Percentiles rank a stretch among this genome's conserved stretches.
Conservation (phyloP, 108 stramenopile genomes). For the Fragilariopsis cylindrus region DNA sequence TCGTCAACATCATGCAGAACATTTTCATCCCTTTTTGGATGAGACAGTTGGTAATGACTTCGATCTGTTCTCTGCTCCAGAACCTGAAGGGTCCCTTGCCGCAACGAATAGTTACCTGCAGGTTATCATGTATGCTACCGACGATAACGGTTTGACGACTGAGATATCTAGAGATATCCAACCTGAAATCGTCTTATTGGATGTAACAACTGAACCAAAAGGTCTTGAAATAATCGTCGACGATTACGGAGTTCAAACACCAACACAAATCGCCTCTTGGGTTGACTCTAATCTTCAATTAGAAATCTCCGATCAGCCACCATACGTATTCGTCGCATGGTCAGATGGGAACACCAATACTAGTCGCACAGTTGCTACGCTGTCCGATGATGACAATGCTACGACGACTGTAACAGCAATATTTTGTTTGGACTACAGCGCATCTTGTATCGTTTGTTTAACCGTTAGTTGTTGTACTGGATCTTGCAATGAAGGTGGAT, state of each 20-base stretch:
- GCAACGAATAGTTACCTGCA: slow-evolving; percentile 23
- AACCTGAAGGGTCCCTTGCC: slow-evolving; percentile 30
- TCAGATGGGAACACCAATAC: slow-evolving; percentile 15
- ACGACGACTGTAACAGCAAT: not conserved
- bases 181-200: slow-evolving; percentile 14
- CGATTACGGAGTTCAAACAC: slow-evolving; percentile 14
- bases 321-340: slow-evolving; percentile 23
- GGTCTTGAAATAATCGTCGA: slow-evolving; percentile 26
- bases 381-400: not conserved
- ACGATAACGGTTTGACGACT: slow-evolving; percentile 16
- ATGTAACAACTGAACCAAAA: slow-evolving; percentile 19
- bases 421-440: slow-evolving; percentile 9
- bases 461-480: slow-evolving; percentile 8
- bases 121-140: slow-evolving; percentile 25
- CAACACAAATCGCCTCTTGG: slow-evolving; percentile 20
- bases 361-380: not conserved
- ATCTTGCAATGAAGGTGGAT: not conserved
- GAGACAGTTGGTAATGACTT: slow-evolving; percentile 31
- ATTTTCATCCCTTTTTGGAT: slow-evolving; percentile 26
- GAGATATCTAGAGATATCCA: slow-evolving; percentile 3
- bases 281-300: slow-evolving; percentile 20
- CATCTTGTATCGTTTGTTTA: not conserved
- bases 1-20: slow-evolving; percentile 22
- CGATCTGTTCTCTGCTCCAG: slow-evolving; percentile 20
- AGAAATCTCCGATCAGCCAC: slow-evolving; percentile 15